Base-by-base conservation (phyloP, 108 stramenopile species). In the Nannochloropsis gaditana region DNA sequence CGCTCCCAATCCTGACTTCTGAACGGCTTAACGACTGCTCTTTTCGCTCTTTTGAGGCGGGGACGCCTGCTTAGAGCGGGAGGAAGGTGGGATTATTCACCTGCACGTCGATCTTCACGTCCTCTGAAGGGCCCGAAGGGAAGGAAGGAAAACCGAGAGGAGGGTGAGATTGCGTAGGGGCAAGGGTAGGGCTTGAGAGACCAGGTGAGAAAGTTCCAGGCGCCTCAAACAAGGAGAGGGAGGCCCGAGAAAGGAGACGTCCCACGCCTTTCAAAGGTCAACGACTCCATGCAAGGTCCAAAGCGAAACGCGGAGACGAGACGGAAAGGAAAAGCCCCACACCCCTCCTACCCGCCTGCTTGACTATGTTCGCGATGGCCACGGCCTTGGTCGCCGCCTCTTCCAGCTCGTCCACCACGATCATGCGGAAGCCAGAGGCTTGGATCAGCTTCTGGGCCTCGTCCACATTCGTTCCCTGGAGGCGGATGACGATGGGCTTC, bases 381-480 rank as follows among this genome's bases (percentile, higher is more conserved):
- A 98, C 97, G 0, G 97, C 97, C 92, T 95, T 96, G 21, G 79
- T 81, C 31, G 96, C 96, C 10, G 97, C 97, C 82, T 96, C 95
- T 21, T 96, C 97, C 88, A 98, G 92, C 91, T 96, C 95, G 79
- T 96, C 91, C 21, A 92, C 93, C 43, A 93, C 80, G 43, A 93
- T 94, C 91, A 94, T 92, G 80, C 87, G 86, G 82, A 93, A 81
- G 80, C 89, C 93, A 89, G 44, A 81, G 31, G 3, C 83, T 11
- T 42, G 81, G 9, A 79, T n/a, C 21, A n/a, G 82, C 21, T 42
- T 17, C 43, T 82, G 42, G 41, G 17, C 82, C 43, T 92, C 85
- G 43, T 95, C 91, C 15, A 96, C 95, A 88, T 97, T 97, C 84
- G 97, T 97, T 73, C 96, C 97, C 90, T 95, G 92, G 83, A 97